Conservation (phyloP, 371 early-diverging fungal genomes). For the Apophysomyces variabilis region DNA sequence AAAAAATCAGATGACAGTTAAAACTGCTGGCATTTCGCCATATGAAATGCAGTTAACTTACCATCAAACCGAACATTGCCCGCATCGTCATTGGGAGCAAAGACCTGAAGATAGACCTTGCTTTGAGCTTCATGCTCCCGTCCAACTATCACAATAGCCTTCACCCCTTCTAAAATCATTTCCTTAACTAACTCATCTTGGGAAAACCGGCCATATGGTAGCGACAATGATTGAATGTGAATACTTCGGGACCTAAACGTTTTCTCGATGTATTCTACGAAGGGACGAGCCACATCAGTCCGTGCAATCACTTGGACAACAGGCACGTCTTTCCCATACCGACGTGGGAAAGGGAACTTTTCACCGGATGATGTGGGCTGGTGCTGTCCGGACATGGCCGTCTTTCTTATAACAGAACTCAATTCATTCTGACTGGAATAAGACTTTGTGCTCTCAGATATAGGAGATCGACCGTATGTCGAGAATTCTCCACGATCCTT, state of each 20-base stretch:
- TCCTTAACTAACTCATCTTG: conserved; percentile 18
- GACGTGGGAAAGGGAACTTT: conserved; percentile 4
- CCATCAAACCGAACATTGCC: conserved; percentile 37
- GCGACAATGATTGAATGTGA: conserved; percentile 14
- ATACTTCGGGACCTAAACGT: conserved; percentile 18
- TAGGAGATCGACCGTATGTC: conserved; percentile 4
- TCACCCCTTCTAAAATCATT: conserved; percentile 58
- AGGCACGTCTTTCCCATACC: conserved; percentile 19
- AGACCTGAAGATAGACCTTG: conserved; percentile 35
- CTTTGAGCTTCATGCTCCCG: conserved; percentile 34
- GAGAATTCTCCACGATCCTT: conserved; percentile 5
- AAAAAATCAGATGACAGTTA: background rate
- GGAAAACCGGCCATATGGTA: conserved; percentile 19
- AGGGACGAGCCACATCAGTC: conserved; percentile 17
- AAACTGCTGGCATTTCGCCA: too few species aligned
- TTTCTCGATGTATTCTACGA: conserved; percentile 24
- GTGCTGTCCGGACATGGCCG: background rate
- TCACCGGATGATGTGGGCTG: conserved; percentile 2
- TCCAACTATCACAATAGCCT: conserved; percentile 54
- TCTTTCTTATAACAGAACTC: conserved; percentile 3
- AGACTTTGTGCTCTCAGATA: conserved; percentile 1
- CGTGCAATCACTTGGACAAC: conserved; percentile 25
- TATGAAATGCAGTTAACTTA: conserved; percentile 13
- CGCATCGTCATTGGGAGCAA: conserved; percentile 23
- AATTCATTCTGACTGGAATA: background rate